Evolutionary conservation across 495 filamentous ascomycete genomes (phyloP).

Genomic region (Trichoderma erinaceum): DNA sequence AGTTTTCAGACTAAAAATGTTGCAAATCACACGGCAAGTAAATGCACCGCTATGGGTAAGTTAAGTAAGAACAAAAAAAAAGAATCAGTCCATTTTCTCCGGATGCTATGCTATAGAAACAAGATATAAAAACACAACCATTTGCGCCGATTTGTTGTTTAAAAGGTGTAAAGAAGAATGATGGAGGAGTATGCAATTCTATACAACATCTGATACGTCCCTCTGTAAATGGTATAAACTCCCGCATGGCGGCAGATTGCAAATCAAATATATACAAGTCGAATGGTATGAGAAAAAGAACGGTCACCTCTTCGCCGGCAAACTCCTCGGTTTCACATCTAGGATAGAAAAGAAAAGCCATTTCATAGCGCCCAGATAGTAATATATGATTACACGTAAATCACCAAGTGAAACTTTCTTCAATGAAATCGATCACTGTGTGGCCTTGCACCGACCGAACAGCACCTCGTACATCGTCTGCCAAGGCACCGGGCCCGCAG

Average conservation of each 20-base stretch:
- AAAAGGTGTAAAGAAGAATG: not conserved
- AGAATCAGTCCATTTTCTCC: not conserved
- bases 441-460: constrained; percentile 58
- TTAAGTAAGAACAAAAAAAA: not conserved
- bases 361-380: constrained; percentile 15
- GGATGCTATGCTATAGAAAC: not conserved
- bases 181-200: constrained; percentile 6
- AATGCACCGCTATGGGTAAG: not conserved
- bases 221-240: constrained; percentile 4
- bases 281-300: constrained; percentile 6
- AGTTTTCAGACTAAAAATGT: not conserved
- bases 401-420: constrained; percentile 89
- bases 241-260: not conserved
- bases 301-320: not conserved
- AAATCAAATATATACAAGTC: constrained; percentile 8
- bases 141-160: not conserved
- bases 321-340: constrained; percentile 5
- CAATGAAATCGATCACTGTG: constrained; percentile 68
- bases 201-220: constrained; percentile 14
- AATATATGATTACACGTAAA: not conserved
- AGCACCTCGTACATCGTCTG: constrained; percentile 75
- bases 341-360: not conserved
- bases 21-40: not conserved
- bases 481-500: constrained; percentile 77
- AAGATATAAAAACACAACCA: not conserved